These are phyloP conservation scores for Aspergillus bertholletiae DNA, from an alignment of 495 filamentous ascomycete species.

Conservation along the genomic window DNA sequence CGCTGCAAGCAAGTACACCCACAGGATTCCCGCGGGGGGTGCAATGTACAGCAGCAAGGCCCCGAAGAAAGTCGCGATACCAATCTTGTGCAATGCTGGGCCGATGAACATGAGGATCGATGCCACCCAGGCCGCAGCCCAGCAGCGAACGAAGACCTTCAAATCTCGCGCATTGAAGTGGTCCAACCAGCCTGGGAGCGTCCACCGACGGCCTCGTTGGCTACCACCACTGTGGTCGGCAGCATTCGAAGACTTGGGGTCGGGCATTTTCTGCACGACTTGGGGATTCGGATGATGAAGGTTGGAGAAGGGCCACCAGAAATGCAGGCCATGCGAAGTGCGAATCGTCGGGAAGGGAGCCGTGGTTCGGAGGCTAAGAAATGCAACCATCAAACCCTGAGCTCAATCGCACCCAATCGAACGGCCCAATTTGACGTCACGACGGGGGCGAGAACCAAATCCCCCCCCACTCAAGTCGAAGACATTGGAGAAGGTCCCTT, in stretches of 20 bases:
- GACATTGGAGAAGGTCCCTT: too few relatives aligned
- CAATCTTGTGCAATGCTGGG: constrained; percentile 22
- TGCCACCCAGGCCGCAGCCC: constrained; percentile 35
- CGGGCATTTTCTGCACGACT: neutral
- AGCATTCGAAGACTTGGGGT: neutral
- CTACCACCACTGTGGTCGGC: neutral
- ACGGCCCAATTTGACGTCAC: neutral
- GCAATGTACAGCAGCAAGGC: constrained; percentile 15
- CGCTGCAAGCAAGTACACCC: constrained; percentile 16
- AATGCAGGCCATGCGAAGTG: too few relatives aligned
- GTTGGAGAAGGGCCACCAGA: neutral
- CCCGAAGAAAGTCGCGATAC: constrained; percentile 17
- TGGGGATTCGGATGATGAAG: neutral
- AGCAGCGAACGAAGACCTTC: constrained; percentile 38
- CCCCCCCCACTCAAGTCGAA: too few relatives aligned
- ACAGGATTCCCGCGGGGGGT: constrained; percentile 16
- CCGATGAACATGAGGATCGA: constrained; percentile 36
- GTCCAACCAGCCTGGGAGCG: constrained; percentile 32
- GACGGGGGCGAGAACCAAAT: too few relatives aligned
- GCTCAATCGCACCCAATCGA: neutral
- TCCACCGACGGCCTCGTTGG: neutral
- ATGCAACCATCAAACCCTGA: neutral
- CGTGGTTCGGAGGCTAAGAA: neutral
- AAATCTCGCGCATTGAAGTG: constrained; percentile 40
- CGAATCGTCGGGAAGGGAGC: neutral